Evolutionary conservation across 257 asterid species (phyloP).

Genomic region (Linaria vulgaris): DNA sequence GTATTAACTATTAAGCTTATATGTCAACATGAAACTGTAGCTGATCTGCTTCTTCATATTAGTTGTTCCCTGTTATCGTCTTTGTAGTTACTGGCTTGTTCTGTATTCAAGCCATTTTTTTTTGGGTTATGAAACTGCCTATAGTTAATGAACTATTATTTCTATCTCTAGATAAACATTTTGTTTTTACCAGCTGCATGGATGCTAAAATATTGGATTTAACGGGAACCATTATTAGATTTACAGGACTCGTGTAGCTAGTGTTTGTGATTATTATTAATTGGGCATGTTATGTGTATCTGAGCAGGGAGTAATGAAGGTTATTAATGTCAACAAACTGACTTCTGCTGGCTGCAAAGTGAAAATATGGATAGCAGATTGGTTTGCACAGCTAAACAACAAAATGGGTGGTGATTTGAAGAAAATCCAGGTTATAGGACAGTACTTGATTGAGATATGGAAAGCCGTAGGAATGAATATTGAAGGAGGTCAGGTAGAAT

Average conservation of each 20-base stretch:
- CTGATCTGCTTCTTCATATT: not conserved
- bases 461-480: slow-evolving; percentile 84
- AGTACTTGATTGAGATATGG: slow-evolving; percentile 88
- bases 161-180: not conserved
- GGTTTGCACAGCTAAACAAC: slow-evolving; percentile 90
- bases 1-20: not conserved
- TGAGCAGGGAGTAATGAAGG: slow-evolving; percentile 86
- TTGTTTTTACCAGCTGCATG: not conserved
- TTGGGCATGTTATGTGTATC: not conserved
- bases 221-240: not conserved
- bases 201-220: not conserved
- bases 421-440: slow-evolving; percentile 71
- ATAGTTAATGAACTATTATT: not conserved
- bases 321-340: slow-evolving; percentile 78
- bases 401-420: slow-evolving; percentile 91
- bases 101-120: too few relatives aligned
- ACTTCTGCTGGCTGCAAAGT: slow-evolving; percentile 87
- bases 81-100: too few relatives aligned
- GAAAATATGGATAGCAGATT: slow-evolving; percentile 92
- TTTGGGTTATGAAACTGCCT: not conserved
- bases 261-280: slow-evolving; percentile 9
- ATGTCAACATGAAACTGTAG: not conserved
- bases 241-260: not conserved
- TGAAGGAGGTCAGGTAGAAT: slow-evolving; percentile 77
- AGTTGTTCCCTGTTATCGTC: not conserved